Conservation (phyloP, 768 basidiomycete species). For the Hericium rajendrae region DNA sequence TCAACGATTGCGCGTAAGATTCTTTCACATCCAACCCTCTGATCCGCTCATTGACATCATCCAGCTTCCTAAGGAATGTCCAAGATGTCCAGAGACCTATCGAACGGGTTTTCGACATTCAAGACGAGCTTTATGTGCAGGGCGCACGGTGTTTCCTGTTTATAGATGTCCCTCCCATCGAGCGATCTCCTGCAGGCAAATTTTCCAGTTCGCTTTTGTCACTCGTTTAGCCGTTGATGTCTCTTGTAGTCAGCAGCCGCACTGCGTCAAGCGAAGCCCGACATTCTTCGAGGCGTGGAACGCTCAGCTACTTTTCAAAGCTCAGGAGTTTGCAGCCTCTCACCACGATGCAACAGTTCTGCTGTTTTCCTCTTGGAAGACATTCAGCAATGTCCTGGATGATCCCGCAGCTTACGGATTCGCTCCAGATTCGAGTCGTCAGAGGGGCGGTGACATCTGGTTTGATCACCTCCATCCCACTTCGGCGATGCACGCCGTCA, state of each 20-base stretch:
- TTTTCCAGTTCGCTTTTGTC: neutral
- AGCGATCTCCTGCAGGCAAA: constrained; percentile 33
- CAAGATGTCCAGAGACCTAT: constrained; percentile 19
- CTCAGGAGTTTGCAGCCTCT: constrained; percentile 26
- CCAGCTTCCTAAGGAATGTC: constrained; percentile 10
- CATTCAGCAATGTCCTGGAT: constrained; percentile 41
- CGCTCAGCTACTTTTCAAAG: neutral
- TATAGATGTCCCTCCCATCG: constrained; percentile 48
- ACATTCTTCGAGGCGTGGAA: too few relatives aligned
- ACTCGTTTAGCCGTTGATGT: too few relatives aligned
- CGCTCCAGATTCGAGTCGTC: constrained; percentile 20
- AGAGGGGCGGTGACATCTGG: constrained; percentile 36
- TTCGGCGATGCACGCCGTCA: constrained; percentile 36
- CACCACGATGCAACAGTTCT: constrained; percentile 40
- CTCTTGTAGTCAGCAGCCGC: too few relatives aligned
- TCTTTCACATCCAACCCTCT: neutral
- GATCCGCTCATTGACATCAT: neutral
- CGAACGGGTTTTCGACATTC: constrained; percentile 30
- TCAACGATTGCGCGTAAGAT: constrained; percentile 53
- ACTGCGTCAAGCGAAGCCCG: too few relatives aligned
- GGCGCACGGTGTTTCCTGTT: constrained; percentile 47
- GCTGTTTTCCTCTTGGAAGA: constrained; percentile 37
- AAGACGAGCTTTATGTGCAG: constrained; percentile 37
- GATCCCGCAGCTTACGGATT: constrained; percentile 35
- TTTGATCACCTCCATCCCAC: constrained; percentile 47